A percentile compares a stretch with the other conserved stretches of the same genome.
These are phyloP conservation scores for Cyberlindnera samutprakarnensis DNA, from an alignment of 805 yeast genomes.

Conservation along the genomic window DNA sequence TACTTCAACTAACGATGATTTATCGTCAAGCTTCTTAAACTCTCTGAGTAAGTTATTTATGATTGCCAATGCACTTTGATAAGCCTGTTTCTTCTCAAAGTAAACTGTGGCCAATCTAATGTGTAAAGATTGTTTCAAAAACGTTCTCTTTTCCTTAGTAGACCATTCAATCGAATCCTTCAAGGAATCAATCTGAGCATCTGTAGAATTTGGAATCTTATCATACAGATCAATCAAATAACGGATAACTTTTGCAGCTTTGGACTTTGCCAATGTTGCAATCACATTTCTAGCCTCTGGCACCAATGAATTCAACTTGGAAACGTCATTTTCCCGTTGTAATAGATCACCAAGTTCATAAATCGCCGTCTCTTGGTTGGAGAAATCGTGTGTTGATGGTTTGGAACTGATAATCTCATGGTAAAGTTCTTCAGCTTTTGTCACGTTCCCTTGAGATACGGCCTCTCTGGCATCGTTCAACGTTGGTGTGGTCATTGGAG, in stretches of 20 bases:
- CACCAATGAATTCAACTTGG: conserved; percentile 53
- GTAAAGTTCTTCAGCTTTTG: conserved; percentile 56
- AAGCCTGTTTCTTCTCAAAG: conserved; percentile 52
- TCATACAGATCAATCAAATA: conserved; percentile 75
- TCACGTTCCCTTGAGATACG: conserved; percentile 39
- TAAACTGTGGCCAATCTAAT: conserved; percentile 74
- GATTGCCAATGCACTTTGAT: conserved; percentile 63
- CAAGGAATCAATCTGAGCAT: conserved; percentile 65
- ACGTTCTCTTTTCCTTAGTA: conserved; percentile 69
- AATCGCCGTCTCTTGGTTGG: conserved; percentile 31
- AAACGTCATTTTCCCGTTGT: conserved; percentile 38
- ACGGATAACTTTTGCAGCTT: conserved; percentile 86
- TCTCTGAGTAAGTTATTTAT: conserved; percentile 70
- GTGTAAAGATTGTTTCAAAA: conserved; percentile 82
- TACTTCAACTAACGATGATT: conserved; percentile 90
- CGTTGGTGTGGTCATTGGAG: conserved; percentile 17
- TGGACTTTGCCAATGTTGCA: conserved; percentile 82
- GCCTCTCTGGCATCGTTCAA: conserved; percentile 52
- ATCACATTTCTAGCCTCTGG: conserved; percentile 63
- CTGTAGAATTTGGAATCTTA: conserved; percentile 50
- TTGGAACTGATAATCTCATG: conserved; percentile 36
- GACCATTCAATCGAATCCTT: conserved; percentile 87
- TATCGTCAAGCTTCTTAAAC: conserved; percentile 91
- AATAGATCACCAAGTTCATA: conserved; percentile 71
- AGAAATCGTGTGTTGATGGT: conserved; percentile 19